Base-by-base conservation (phyloP, 2,329 filamentous ascomycete species). In the Atkinsonella texensis region DNA sequence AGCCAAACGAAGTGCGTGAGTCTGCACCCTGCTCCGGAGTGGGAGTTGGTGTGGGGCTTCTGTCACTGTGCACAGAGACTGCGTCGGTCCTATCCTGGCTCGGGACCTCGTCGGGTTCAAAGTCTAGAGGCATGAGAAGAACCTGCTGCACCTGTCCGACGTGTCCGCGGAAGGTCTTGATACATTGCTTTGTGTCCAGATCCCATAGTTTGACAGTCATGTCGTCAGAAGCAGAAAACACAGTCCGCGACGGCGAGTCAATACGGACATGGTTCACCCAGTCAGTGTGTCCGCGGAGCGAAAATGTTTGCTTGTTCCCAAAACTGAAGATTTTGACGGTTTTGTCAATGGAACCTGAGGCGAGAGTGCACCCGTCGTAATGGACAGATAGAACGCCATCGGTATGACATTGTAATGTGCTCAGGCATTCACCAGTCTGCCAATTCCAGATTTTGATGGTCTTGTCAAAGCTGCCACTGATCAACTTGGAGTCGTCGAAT, bases 261-360 rank as follows among this genome's bases (percentile, higher is more conserved):
- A 98, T 80, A 58, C 85, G 85, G 33, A 97, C 91, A n/a, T 87
- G 84, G 68, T 98, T 98, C 60, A 98, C 90, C 87, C 91, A 97
- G 65, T 97, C 90, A 0, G 76, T 81, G 65, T 98, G 93, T 9
- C 90, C 91, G 23, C 84, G 82, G 12, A 98, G 75, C 49, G 81
- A 77, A 59, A 85, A 95, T 0, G 84, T 86, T 50, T 87, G 83
- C 64, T 88, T 89, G 53, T 86, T 87, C 60, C 86, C 80, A 61
- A 94, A 93, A 66, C 95, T 91, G 79, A 91, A 96, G 45, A 98
- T 84, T 64, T 91, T 89, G 66, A 97, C 84, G 1, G 85, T 91
- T 65, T 82, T 83, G 68, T 98, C 93, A 56, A 90, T 84, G 1
- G 89, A 95, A 0, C 89, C 93, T 1, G 89, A 94, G 0, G 88